These are phyloP conservation scores for Limonium bicolor DNA, from an alignment of 148 eudicot species.

Conservation along the genomic window DNA sequence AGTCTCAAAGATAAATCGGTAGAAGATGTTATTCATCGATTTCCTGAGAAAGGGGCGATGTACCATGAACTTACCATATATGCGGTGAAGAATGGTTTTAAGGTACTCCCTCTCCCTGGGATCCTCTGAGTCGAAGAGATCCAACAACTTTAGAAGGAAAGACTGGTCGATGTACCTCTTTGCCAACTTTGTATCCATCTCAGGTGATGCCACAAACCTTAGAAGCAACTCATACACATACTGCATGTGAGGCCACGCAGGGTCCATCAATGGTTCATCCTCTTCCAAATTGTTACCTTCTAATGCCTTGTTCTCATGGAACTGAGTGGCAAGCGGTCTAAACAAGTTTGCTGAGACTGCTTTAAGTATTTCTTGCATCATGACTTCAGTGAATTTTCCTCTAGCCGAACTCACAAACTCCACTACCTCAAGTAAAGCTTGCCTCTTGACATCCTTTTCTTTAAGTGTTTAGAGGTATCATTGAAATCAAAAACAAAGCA, in stretches of 20 bases:
- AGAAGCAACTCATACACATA: conserved; percentile 44
- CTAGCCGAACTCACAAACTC: conserved; percentile 41
- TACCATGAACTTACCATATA: conserved; percentile 78
- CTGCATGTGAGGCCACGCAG: conserved; percentile 66
- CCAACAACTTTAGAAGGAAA: conserved; percentile 45
- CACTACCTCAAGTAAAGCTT: conserved; percentile 44
- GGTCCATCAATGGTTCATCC: conserved; percentile 64
- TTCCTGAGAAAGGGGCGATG: conserved; percentile 64
- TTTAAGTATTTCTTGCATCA: conserved; percentile 43
- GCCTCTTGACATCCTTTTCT: conserved; percentile 58
- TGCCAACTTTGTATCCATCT: conserved; percentile 54
- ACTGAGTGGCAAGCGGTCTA: conserved; percentile 32
- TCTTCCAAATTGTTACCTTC: conserved; percentile 57
- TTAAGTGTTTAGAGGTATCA: conserved; percentile 37
- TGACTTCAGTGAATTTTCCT: conserved; percentile 36
- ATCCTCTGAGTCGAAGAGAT: conserved; percentile 72
- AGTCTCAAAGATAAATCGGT: conserved; percentile 47
- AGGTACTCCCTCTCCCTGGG: conserved; percentile 70
- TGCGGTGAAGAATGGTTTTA: conserved; percentile 58
- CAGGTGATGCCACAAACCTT: conserved; percentile 52
- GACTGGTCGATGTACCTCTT: conserved; percentile 50
- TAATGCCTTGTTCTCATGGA: conserved; percentile 27
- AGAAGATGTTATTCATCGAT: conserved; percentile 56
- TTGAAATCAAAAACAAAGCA: conserved; percentile 28
- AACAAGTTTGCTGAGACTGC: conserved; percentile 56